Conservation (phyloP, 495 filamentous ascomycete genomes). For the Poronia punctata region DNA sequence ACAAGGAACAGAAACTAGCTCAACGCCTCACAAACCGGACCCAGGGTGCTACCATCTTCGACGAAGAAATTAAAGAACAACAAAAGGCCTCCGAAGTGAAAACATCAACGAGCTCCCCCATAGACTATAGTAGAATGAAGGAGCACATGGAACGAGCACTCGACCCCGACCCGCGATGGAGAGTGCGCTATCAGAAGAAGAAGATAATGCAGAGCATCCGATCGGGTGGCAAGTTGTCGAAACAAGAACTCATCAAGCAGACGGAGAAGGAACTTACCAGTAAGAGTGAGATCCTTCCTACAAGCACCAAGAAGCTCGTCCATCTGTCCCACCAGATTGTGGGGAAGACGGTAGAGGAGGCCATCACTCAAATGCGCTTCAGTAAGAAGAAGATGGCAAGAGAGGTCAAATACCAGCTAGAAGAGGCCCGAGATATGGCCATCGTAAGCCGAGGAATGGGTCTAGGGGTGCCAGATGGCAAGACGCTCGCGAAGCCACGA, state of each 20-base stretch:
- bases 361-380: slow-evolving; percentile 91
- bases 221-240: slow-evolving; percentile 48
- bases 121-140: slow-evolving; percentile 21
- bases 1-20: slow-evolving; percentile 23
- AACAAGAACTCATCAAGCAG: slow-evolving; percentile 53
- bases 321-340: slow-evolving; percentile 77
- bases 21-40: slow-evolving; percentile 22
- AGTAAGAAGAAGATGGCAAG: slow-evolving; percentile 86
- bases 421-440: slow-evolving; percentile 69
- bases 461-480: slow-evolving; percentile 41
- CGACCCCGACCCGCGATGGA: slow-evolving; percentile 60
- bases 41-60: slow-evolving; percentile 53
- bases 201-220: slow-evolving; percentile 68
- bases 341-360: slow-evolving; percentile 87
- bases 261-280: slow-evolving; percentile 64
- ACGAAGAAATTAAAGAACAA: slow-evolving; percentile 32
- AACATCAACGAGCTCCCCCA: slow-evolving; percentile 7
- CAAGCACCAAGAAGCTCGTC: slow-evolving; percentile 81
- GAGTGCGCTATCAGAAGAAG: slow-evolving; percentile 71
- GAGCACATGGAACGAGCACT: slow-evolving; percentile 48
- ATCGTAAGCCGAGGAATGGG: slow-evolving; percentile 79
- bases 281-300: slow-evolving; percentile 64
- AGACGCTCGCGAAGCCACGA: slow-evolving; percentile 18
- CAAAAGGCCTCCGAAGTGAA: not conserved
- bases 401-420: slow-evolving; percentile 70